Percentiles rank a stretch among this genome's conserved stretches.
Evolutionary conservation across 306 rosid species (phyloP).

Genomic region (Pachyrhizus erosus): DNA sequence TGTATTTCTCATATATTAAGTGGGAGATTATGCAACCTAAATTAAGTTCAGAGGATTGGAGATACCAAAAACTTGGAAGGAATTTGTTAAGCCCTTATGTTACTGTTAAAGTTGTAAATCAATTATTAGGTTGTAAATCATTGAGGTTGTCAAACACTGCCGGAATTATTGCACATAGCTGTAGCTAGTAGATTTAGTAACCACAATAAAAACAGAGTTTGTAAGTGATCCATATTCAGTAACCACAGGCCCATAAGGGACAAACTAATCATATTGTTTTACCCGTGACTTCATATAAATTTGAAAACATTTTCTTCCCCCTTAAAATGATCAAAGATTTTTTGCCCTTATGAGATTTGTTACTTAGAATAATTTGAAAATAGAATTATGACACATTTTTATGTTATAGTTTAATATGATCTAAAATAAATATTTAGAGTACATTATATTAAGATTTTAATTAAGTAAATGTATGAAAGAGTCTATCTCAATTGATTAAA

Average conservation of each 20-base stretch:
- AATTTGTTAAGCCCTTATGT: not conserved
- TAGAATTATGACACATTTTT: not conserved
- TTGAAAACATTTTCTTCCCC: not conserved
- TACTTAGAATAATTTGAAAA: not conserved
- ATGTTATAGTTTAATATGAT: not conserved
- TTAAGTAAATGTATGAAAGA: no score
- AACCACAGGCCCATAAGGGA: not conserved
- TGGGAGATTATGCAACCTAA: not conserved
- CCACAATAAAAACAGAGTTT: not conserved
- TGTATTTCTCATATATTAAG: not conserved
- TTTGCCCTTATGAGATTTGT: not conserved
- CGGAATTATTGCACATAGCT: not conserved
- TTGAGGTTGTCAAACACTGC: not conserved
- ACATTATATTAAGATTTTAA: no score
- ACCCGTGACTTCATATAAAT: not conserved
- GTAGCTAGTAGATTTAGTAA: not conserved
- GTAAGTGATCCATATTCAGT: not conserved
- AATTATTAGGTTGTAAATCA: not conserved
- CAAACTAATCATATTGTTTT: not conserved
- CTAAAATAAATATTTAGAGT: not conserved
- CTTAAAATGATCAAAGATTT: not conserved
- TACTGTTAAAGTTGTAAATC: not conserved
- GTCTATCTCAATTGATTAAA: no score
- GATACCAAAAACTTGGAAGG: not conserved
- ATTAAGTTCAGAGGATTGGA: not conserved